Evolutionary conservation across 768 basidiomycete genomes (phyloP).

Genomic region (Termitomyces sp.): DNA sequence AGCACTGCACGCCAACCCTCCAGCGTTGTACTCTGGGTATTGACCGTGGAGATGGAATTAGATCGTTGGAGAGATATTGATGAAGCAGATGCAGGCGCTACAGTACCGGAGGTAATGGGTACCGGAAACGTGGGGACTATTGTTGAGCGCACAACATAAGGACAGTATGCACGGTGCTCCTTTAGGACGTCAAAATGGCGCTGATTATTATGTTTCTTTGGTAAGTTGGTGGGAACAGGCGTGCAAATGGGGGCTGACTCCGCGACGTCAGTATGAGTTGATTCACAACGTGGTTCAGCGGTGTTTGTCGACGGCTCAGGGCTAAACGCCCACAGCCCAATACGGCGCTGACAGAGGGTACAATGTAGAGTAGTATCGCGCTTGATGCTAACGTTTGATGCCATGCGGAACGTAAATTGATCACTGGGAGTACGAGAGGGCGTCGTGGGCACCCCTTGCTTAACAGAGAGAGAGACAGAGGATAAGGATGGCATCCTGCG

Average conservation of each 20-base stretch:
- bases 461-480: slow-evolving; percentile 11
- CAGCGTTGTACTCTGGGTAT: slow-evolving; percentile 24
- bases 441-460: slow-evolving; percentile 7
- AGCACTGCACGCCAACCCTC: slow-evolving; percentile 86
- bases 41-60: slow-evolving; percentile 23
- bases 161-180: slow-evolving; percentile 83
- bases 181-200: slow-evolving; percentile 69
- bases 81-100: slow-evolving; percentile 16
- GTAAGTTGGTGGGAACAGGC: slow-evolving; percentile 16
- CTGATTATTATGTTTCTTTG: slow-evolving; percentile 25
- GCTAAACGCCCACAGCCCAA: slow-evolving; percentile 73
- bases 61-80: slow-evolving; percentile 15
- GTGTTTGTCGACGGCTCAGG: slow-evolving; percentile 9
- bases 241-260: slow-evolving; percentile 10
- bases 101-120: slow-evolving; percentile 15
- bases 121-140: slow-evolving; percentile 50
- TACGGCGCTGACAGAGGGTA: slow-evolving; percentile 65
- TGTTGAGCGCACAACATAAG: slow-evolving; percentile 73
- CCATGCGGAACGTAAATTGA: slow-evolving; percentile 18
- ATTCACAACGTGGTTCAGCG: background rate
- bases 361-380: slow-evolving; percentile 59
- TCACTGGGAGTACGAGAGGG: slow-evolving; percentile 13
- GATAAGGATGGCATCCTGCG: slow-evolving; percentile 11
- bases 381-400: slow-evolving; percentile 21
- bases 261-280: background rate